Conservation (phyloP, 73 alveolate genomes). For the Effrenium voratum region DNA sequence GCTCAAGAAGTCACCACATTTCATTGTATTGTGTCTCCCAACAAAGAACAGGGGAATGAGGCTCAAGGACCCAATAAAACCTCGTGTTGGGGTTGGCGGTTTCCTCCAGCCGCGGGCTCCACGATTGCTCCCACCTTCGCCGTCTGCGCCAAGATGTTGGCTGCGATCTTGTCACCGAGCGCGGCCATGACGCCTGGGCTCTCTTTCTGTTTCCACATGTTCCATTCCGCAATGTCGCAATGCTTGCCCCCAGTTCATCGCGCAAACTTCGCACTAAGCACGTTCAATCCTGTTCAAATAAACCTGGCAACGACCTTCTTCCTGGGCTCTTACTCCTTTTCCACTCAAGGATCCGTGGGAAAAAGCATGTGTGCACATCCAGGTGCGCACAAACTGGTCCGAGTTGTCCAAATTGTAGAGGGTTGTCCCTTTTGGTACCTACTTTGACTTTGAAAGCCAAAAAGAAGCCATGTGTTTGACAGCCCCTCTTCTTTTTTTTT, state of each 20-base stretch:
- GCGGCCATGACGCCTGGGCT: conserved; percentile 95
- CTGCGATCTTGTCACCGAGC: conserved; percentile 96
- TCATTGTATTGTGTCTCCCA: too few species aligned
- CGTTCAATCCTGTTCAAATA: too few species aligned
- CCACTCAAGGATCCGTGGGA: not conserved
- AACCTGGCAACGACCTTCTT: not conserved
- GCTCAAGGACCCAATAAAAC: too few species aligned
- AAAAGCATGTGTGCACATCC: not conserved
- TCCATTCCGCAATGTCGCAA: too few species aligned
- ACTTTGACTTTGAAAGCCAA: not conserved
- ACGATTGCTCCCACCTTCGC: conserved; percentile 81
- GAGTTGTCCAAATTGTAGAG: too few species aligned
- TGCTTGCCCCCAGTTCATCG: conserved; percentile 16
- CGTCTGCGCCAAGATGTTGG: conserved; percentile 95
- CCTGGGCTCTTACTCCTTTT: not conserved
- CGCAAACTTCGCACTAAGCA: not conserved
- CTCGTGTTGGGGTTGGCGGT: too few species aligned
- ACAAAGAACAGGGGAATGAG: too few species aligned
- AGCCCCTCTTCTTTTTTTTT: not conserved
- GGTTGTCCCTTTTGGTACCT: not conserved
- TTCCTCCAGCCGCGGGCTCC: too few species aligned
- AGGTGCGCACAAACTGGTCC: not conserved
- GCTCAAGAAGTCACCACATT: too few species aligned
- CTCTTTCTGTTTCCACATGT: too few species aligned
- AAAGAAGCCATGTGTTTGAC: not conserved